Conservation (phyloP, 2,329 filamentous ascomycete genomes). For the Colletotrichum sp. region DNA sequence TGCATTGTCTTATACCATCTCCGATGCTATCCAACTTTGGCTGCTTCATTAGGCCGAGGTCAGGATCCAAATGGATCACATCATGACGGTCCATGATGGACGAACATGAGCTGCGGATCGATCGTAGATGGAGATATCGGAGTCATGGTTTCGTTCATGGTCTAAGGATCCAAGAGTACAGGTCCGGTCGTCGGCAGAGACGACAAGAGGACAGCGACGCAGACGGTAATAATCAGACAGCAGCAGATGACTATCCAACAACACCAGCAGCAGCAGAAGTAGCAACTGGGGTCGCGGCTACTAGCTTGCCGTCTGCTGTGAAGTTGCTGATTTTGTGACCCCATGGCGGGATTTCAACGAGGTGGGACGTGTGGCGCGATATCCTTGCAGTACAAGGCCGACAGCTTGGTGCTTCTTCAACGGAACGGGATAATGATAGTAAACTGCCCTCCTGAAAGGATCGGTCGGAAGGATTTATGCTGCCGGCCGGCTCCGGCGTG, state of each 20-base stretch:
- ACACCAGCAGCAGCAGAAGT: constrained; percentile 1
- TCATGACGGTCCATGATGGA: background rate
- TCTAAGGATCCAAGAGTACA: background rate
- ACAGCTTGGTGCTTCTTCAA: background rate
- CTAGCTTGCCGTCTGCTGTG: background rate
- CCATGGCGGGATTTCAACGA: background rate
- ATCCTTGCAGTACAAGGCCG: background rate
- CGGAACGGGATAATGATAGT: background rate
- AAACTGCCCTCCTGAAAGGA: background rate
- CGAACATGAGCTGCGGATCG: too few species aligned
- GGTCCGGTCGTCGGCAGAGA: background rate
- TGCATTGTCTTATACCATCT: background rate
- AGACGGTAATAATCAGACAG: background rate
- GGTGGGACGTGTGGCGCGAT: background rate
- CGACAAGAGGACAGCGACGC: background rate
- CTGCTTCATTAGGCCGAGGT: background rate
- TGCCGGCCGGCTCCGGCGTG: background rate
- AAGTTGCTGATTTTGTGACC: background rate
- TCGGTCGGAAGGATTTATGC: background rate
- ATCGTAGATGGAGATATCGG: background rate
- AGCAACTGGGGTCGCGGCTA: background rate
- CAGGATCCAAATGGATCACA: background rate
- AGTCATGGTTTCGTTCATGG: too few species aligned
- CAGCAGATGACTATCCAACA: background rate
- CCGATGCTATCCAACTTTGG: background rate